These are phyloP conservation scores for Amanita muscaria DNA, from an alignment of 768 basidiomycete genomes.

Conservation along the genomic window DNA sequence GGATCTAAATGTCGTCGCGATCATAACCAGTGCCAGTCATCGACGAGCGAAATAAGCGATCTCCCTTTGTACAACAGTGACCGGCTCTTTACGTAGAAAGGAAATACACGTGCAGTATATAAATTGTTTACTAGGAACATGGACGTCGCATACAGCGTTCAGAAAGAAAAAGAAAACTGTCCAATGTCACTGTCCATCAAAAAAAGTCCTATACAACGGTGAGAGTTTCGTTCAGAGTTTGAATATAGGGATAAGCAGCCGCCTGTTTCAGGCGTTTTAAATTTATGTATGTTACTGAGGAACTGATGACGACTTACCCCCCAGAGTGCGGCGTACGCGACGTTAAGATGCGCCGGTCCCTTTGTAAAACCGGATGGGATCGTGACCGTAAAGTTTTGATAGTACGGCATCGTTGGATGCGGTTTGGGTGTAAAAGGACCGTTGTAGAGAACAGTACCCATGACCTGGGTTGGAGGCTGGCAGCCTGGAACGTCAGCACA, in stretches of 20 bases:
- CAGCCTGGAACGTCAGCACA: background rate
- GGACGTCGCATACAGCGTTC: no score
- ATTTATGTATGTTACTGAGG: background rate
- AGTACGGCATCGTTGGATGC: background rate
- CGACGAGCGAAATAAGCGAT: no score
- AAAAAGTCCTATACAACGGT: background rate
- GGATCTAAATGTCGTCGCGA: no score
- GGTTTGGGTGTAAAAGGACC: background rate
- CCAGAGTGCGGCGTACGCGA: background rate
- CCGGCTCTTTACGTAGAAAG: no score
- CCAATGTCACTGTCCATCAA: no score
- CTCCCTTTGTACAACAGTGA: no score
- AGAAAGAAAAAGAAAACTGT: no score
- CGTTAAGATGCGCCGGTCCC: slow-evolving; percentile 1
- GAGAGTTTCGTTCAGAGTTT: background rate
- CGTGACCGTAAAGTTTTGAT: background rate
- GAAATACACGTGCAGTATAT: no score
- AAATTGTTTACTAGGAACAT: no score
- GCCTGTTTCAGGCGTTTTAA: background rate
- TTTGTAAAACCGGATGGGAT: background rate
- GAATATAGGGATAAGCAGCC: background rate
- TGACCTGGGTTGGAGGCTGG: background rate
- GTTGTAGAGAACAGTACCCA: background rate
- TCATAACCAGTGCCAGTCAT: no score
- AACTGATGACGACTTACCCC: background rate